Base-by-base conservation (phyloP, 1,284 basidiomycete species). In the Leccinum pachyderme region DNA sequence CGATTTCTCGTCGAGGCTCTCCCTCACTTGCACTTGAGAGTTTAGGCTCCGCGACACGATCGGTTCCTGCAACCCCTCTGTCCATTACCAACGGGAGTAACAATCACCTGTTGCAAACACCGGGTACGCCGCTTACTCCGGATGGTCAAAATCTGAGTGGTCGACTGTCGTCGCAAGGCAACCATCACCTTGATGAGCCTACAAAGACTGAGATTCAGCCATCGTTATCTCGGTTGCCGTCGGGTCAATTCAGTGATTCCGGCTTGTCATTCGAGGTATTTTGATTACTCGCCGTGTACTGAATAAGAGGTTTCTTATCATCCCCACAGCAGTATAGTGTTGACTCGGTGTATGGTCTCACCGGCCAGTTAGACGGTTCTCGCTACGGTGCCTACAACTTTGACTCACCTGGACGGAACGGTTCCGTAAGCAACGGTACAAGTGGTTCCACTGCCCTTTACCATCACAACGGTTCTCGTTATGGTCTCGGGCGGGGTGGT, bases 381-480 rank as follows among this genome's bases (percentile, higher is more conserved):
- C 79, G 76, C 9, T 91, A 83, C 69, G 81, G 81, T 61, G 70
- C 79, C 31, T 92, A 91, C 61, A 81, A 82, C 33, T 86, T 87
- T 60, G 88, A 90, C 37, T 5, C 37, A 9, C 9, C 74, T 33
- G 72, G 69, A 22, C 78, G 80, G 49, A 68, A 70, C 35, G 75
- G 68, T 46, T 58, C 73, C 11, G 65, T 64, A 22, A 69, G 74
- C 54, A 79, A 80, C 52, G 81, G 80, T 54, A 76, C 81, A 29
- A 84, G 81, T 55, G 89, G 89, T 24, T 91, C 89, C 5, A 89
- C 87, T 9, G 86, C 89, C 6, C 73, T 93, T 35, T 94, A 94
- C 69, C 86, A 88, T 53, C 87, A 90, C 64, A 84, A 87, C 57
- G 86, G 84, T 2, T 79, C 87, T 57, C 85, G 89, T 59, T 91